Evolutionary conservation across 768 basidiomycete species (phyloP).

Genomic region (Boletus insuetus): DNA sequence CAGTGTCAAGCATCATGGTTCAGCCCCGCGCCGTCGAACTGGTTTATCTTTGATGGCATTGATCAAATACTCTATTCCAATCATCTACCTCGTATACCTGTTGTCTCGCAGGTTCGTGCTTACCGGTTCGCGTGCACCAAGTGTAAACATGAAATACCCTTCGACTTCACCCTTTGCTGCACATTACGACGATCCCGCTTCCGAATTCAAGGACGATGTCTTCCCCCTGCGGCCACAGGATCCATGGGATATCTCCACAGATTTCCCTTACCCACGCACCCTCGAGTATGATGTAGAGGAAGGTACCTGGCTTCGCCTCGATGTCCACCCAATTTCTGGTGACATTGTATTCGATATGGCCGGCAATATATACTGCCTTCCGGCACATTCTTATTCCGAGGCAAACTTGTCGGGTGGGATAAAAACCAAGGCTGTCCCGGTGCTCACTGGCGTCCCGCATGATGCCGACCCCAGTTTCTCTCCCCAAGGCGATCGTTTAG

Average conservation of each 20-base stretch:
- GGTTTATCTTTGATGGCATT: constrained; percentile 3
- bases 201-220: constrained; percentile 49
- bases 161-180: constrained; percentile 3
- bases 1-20: neutral
- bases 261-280: constrained; percentile 65
- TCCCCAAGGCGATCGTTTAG: constrained; percentile 58
- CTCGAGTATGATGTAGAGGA: constrained; percentile 68
- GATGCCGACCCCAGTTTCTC: constrained; percentile 76
- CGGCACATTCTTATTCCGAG: constrained; percentile 38
- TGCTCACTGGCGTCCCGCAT: constrained; percentile 63
- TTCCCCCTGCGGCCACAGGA: constrained; percentile 59
- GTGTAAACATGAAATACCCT: neutral
- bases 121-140: neutral
- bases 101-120: constrained; percentile 10
- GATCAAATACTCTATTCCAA: constrained; percentile 19
- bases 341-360: constrained; percentile 76
- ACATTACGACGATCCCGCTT: constrained; percentile 34
- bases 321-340: constrained; percentile 66
- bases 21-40: neutral
- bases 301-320: constrained; percentile 74
- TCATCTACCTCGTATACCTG: constrained; percentile 19
- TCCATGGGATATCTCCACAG: constrained; percentile 73
- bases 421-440: constrained; percentile 49
- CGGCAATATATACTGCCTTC: constrained; percentile 72
- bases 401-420: constrained; percentile 24